Conservation (phyloP, 441 rosid species). For the Biscutella laevigata region DNA sequence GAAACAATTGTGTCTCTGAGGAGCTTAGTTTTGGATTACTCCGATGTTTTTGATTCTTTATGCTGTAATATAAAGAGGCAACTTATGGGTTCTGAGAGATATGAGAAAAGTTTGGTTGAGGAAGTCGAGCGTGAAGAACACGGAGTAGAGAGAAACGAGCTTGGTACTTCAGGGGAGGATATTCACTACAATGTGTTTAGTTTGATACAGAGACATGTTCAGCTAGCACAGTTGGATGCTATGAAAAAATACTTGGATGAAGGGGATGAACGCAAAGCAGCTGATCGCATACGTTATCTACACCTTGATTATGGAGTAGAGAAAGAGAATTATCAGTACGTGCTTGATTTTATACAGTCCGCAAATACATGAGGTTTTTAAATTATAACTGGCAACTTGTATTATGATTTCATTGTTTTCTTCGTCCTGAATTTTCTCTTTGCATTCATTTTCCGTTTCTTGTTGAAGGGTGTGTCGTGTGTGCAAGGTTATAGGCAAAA, state of each 20-base stretch:
- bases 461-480: not conserved
- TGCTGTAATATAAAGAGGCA: slow-evolving; percentile 66
- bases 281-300: slow-evolving; percentile 56
- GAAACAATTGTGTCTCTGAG: slow-evolving; percentile 43
- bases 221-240: slow-evolving; percentile 69
- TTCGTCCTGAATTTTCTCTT: not conserved
- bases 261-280: slow-evolving; percentile 49
- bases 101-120: slow-evolving; percentile 34
- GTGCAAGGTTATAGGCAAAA: slow-evolving; percentile 1
- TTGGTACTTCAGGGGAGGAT: slow-evolving; percentile 29
- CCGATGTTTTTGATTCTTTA: slow-evolving; percentile 62
- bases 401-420: too few species aligned
- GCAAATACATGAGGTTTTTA: slow-evolving; percentile 12
- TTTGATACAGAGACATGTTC: slow-evolving; percentile 52
- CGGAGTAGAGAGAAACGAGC: not conserved
- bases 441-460: not conserved
- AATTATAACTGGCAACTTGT: too few species aligned
- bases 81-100: slow-evolving; percentile 36
- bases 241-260: slow-evolving; percentile 35
- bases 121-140: slow-evolving; percentile 13
- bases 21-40: slow-evolving; percentile 42
- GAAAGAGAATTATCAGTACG: slow-evolving; percentile 62
- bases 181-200: slow-evolving; percentile 41
- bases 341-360: slow-evolving; percentile 12
- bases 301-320: slow-evolving; percentile 60